Evolutionary conservation across 2,329 filamentous ascomycete genomes (phyloP).

Genomic region (Penicillium sclerotigenum): DNA sequence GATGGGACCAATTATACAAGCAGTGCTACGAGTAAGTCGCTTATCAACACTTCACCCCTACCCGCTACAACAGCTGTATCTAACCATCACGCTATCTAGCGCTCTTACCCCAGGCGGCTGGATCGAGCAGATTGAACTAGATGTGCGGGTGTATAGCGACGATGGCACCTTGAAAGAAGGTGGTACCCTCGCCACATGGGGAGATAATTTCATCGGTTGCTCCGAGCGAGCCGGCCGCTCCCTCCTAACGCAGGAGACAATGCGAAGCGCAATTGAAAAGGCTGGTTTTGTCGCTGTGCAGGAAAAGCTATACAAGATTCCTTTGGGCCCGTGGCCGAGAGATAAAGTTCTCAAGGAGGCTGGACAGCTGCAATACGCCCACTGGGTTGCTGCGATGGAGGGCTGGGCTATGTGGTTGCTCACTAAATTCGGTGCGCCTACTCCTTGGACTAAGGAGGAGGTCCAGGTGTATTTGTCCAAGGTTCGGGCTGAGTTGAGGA

Average conservation of each 20-base stretch:
- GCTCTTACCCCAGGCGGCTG: conserved; percentile 3
- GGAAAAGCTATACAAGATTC: conserved; percentile 27
- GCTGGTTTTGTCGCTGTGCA: conserved; percentile 34
- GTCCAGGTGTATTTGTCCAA: conserved; percentile 11
- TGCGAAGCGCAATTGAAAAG: conserved; percentile 25
- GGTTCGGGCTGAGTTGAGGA: conserved; percentile 3
- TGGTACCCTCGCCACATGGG: conserved; percentile 8
- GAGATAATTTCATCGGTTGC: conserved; percentile 21
- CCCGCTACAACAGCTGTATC: neutral
- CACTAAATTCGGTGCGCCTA: conserved; percentile 24
- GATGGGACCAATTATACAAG: conserved; percentile 7
- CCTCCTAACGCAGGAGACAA: conserved; percentile 23
- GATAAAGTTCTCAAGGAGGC: conserved; percentile 35
- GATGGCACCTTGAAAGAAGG: conserved; percentile 3
- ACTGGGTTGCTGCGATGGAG: conserved; percentile 29
- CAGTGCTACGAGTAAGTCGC: conserved; percentile 12
- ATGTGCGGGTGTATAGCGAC: conserved; percentile 11
- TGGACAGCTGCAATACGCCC: conserved; percentile 36
- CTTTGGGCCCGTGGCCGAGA: conserved; percentile 32
- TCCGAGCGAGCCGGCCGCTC: conserved; percentile 23
- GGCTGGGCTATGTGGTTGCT: conserved; percentile 31
- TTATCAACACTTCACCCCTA: neutral
- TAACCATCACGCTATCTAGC: neutral
- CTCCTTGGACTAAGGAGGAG: conserved; percentile 18
- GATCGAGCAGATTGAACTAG: conserved; percentile 14